A percentile compares a stretch with the other conserved stretches of the same genome.
These are phyloP conservation scores for Metschnikowia arizonensis DNA, from an alignment of 805 yeast genomes.

Conservation along the genomic window DNA sequence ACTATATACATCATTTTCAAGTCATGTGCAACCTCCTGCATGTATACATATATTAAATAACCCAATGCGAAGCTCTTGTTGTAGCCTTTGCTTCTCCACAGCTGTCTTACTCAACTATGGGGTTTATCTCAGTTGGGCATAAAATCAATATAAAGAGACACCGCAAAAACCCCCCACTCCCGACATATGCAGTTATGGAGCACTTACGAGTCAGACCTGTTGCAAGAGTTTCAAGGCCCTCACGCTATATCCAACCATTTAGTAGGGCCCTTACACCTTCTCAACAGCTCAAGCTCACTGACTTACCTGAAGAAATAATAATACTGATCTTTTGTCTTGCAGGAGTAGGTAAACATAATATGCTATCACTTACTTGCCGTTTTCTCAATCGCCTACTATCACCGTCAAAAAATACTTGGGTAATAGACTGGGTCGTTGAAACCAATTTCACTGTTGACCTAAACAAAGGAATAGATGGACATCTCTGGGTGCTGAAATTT, in stretches of 20 bases:
- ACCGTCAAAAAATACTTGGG: conserved; percentile 8
- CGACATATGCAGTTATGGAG: background rate
- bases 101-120: conserved; percentile 2
- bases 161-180: background rate
- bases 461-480: conserved; percentile 15
- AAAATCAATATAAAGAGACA: background rate
- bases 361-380: conserved; percentile 34
- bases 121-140: conserved; percentile 6
- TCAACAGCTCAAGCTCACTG: conserved; percentile 20
- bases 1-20: too few relatives aligned
- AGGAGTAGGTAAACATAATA: conserved; percentile 25
- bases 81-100: background rate
- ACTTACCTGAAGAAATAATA: conserved; percentile 43
- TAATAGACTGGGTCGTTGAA: conserved; percentile 22
- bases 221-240: background rate
- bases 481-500: conserved; percentile 8
- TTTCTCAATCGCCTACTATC: conserved; percentile 26
- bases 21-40: conserved; percentile 6
- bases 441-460: conserved; percentile 21
- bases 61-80: conserved; percentile 2
- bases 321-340: conserved; percentile 36
- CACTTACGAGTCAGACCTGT: background rate
- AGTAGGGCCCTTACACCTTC: background rate
- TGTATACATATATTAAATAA: background rate
- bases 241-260: background rate